Evolutionary conservation across 2,329 filamentous ascomycete species (phyloP), one percentile per base, ranked within the genome.

Genomic region (Diaporthe helianthi): DNA sequence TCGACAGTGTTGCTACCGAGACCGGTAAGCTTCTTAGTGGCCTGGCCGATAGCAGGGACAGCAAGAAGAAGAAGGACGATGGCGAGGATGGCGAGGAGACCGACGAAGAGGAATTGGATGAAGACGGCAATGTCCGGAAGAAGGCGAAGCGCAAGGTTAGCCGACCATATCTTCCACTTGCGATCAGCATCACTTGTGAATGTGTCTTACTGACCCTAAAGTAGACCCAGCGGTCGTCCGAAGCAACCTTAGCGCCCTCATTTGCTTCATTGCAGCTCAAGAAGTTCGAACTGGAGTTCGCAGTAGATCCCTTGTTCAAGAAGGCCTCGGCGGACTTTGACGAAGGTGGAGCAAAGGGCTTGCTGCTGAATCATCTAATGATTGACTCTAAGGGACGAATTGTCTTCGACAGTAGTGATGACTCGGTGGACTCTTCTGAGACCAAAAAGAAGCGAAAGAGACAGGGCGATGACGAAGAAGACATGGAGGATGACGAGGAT

Each of bases 321-420:
- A 99, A 99, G 78, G 95, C 95, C 0, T 97, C 95, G 7, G 96
- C 96, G 52, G 96, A 99, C 82, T 99, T 99, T 73, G 96, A 99
- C 77, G 96, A 99, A 82, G 96, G 96, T 24, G 96, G 96, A 68
- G 96, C 96, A 68, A 99, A 98, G 80, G 96, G 96, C 24, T 85
- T 99, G 51, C 85, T 99, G 24, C 86, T 99, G 38, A 99, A 99
- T 77, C 95, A 99, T 80, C 85, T 99, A n/a, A 93, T 95, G 77
- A 98, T 99, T 73, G 96, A 99, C 79, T 88, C 89, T 2, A 89
- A 93, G 73, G 96, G 96, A 51, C 89, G 95, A 44, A 99, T 99
- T 72, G 94, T 99, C 6, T 99, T 99, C 77, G 96, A 99, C 81
- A 98, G 95, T 82, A 98, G 94, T 76, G 95, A 99, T 78, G 96